Percentiles rank a stretch among this genome's conserved stretches.
phyloP scores from a whole-genome alignment of 129 eudicot genomes.

The Apium graveolens region DNA sequence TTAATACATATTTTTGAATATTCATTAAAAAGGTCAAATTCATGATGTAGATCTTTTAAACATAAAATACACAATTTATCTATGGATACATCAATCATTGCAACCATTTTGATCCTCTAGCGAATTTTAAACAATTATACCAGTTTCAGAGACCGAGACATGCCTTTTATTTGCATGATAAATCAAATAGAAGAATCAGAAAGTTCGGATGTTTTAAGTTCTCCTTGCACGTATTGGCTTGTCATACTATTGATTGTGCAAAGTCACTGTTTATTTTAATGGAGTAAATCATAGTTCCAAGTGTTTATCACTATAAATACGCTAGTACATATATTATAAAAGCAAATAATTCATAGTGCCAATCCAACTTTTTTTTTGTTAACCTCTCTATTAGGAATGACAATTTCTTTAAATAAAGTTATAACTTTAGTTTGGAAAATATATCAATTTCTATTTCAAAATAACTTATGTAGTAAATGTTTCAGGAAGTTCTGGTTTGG shows the following conservation, averaged over 20 bases:
- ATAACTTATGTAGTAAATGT: conserved; percentile 5
- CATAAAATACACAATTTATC: neutral
- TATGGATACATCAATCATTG: neutral
- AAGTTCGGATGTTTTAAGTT: too few relatives aligned
- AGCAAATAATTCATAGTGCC: too few relatives aligned
- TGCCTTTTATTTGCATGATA: neutral
- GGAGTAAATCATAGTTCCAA: too few relatives aligned
- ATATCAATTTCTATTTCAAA: too few relatives aligned
- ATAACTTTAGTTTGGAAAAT: neutral
- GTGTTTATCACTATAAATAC: too few relatives aligned
- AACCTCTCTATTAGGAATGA: neutral
- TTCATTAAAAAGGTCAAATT: neutral
- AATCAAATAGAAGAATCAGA: neutral
- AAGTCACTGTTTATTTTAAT: too few relatives aligned
- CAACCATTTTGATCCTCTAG: neutral
- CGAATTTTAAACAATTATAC: too few relatives aligned
- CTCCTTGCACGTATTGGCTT: too few relatives aligned
- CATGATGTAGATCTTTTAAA: conserved; percentile 36
- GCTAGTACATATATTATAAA: too few relatives aligned
- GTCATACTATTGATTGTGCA: too few relatives aligned
- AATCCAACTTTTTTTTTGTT: neutral
- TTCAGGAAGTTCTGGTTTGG: conserved; percentile 89
- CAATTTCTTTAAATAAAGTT: neutral
- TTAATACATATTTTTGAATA: neutral
- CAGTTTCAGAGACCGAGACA: neutral